These are phyloP conservation scores for Rosellinia necatrix DNA, from an alignment of 2,329 filamentous ascomycete species.

Conservation along the genomic window DNA sequence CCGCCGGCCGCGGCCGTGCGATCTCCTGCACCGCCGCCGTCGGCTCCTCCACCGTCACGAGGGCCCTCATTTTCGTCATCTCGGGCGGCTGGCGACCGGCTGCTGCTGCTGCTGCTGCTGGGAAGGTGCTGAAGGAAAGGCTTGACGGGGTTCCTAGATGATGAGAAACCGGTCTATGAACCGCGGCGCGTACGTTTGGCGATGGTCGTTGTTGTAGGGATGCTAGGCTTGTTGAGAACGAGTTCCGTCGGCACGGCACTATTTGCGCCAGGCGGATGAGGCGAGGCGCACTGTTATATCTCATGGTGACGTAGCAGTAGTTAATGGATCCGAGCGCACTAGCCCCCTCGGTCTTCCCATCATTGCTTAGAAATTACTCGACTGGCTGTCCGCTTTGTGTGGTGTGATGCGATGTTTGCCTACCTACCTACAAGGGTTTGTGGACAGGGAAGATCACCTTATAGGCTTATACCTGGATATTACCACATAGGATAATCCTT, in stretches of 20 bases:
- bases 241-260: not conserved
- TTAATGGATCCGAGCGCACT: not conserved
- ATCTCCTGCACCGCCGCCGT: conserved; percentile 41
- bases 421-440: too few relatives aligned
- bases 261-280: too few relatives aligned
- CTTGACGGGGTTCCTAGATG: not conserved
- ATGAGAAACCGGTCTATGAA: not conserved
- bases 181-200: not conserved
- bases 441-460: too few relatives aligned
- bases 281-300: not conserved
- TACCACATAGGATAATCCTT: too few relatives aligned
- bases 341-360: not conserved
- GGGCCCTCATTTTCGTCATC: conserved; percentile 47
- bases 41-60: conserved; percentile 42
- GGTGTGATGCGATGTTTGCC: not conserved
- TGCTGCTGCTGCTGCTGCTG: too few relatives aligned
- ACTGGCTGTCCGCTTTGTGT: too few relatives aligned
- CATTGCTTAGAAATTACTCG: conserved; percentile 1
- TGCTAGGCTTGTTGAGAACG: not conserved
- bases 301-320: not conserved
- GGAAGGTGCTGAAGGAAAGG: not conserved
- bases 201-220: not conserved
- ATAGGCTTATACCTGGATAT: too few relatives aligned
- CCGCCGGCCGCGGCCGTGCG: conserved; percentile 36
- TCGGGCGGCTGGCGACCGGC: conserved; percentile 1